Base-by-base conservation (phyloP, 345 rosid genomes). In the Citrus unshiu region DNA sequence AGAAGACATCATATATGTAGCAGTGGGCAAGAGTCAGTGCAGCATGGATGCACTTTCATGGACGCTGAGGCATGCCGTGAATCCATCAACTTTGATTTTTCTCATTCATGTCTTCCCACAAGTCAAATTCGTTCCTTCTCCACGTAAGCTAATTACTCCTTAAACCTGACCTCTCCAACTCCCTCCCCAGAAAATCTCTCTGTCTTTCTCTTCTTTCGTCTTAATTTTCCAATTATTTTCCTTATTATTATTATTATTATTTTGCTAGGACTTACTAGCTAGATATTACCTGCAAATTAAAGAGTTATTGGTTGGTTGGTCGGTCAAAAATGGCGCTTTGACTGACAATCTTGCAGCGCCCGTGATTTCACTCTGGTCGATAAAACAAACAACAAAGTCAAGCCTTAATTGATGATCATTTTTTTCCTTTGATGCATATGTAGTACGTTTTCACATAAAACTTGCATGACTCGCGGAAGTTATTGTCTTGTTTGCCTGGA, bases 41-140 rank as follows among this genome's bases (percentile, higher is more conserved):
- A 93, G 98, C 87, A 83, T 87, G 88, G 97, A 89, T 32, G 97
- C 98, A 7, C 88, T 93, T 81, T 83, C 86, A 10, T 95, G 98
- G 98, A 80, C 94, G 40, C 73, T 92, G 59, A 82, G 78, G 77
- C 86, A 90, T 72, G 79, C 76, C n/a, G 81, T 85, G 2, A 67
- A 81, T 64, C 54, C 80, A 46, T 77, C 87, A 24, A 80, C 90
- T 57, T 49, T 76, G 65, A 74, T 91, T 58, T 87, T 81, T 78
- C 97, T 91, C 80, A 74, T 92, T 56, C 93, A 89, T 70, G 83
- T 91, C 82, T 91, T 82, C 87, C 94, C 94, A n/a, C 86, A 86
- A 85, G 78, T 82, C 30, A 93, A 82, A 63, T 81, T 68, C 74
- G 82, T 92, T 54, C 94, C 97, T 84, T 90, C 93, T 78, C 94